Conservation (phyloP, 805 yeast genomes). For the Scheffersomyces stipitis region DNA sequence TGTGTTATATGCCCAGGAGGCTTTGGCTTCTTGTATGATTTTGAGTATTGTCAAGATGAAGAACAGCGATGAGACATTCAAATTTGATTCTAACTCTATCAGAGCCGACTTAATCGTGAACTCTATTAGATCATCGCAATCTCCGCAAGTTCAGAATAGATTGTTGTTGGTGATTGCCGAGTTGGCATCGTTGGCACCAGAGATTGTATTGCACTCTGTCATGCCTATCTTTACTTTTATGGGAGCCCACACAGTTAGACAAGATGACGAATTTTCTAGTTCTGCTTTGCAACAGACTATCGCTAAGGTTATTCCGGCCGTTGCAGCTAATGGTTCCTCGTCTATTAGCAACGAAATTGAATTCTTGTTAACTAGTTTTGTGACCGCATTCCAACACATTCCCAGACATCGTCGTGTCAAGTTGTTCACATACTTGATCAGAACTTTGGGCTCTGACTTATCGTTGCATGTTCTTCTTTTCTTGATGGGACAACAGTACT, state of each 20-base stretch:
- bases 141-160: conserved; percentile 94
- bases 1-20: conserved; percentile 86
- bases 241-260: conserved; percentile 97
- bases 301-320: conserved; percentile 85
- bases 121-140: conserved; percentile 81
- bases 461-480: conserved; percentile 74
- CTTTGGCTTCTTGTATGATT: conserved; percentile 82
- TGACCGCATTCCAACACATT: conserved; percentile 92
- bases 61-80: conserved; percentile 19
- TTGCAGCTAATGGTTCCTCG: conserved; percentile 47
- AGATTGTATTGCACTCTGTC: conserved; percentile 87
- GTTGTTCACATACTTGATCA: conserved; percentile 73
- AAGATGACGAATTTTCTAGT: conserved; percentile 93
- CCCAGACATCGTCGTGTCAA: conserved; percentile 95
- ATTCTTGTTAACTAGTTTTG: conserved; percentile 81
- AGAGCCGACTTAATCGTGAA: conserved; percentile 91
- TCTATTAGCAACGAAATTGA: conserved; percentile 65
- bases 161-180: conserved; percentile 81
- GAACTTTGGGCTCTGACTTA: conserved; percentile 65
- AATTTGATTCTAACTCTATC: conserved; percentile 61
- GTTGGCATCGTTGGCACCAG: conserved; percentile 86
- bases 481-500: conserved; percentile 78
- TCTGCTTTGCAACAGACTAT: conserved; percentile 93
- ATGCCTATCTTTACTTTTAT: conserved; percentile 99
- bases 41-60: conserved; percentile 61